A percentile compares a stretch with the other conserved stretches of the same genome.
Conservation (phyloP, 768 basidiomycete species). For the Amanita molliuscula region DNA sequence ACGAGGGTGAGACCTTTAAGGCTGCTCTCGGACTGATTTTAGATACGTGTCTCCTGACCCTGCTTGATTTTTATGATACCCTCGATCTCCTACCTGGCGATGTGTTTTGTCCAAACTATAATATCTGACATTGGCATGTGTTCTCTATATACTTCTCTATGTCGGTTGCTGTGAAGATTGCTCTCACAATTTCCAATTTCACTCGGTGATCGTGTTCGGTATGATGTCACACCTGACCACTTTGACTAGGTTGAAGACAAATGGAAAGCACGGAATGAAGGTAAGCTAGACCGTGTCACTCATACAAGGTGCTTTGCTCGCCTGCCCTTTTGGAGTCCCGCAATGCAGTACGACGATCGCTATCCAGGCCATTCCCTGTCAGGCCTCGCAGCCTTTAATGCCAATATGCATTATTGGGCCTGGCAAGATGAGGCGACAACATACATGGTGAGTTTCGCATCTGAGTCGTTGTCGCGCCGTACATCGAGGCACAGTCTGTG, state of each 20-base stretch:
- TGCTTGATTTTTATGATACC: slow-evolving; percentile 2
- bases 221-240: not conserved
- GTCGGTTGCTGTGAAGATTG: not conserved
- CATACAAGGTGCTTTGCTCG: not conserved
- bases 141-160: not conserved
- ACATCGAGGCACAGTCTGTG: not conserved
- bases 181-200: not conserved
- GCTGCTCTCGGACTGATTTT: not conserved
- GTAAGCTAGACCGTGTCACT: not conserved
- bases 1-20: not conserved
- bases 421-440: not conserved
- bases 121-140: slow-evolving; percentile 5
- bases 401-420: not conserved
- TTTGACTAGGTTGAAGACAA: not conserved
- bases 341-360: not conserved
- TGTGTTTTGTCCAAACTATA: slow-evolving; percentile 4
- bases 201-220: not conserved
- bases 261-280: not conserved
- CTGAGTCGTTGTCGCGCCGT: not conserved
- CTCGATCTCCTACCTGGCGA: not conserved
- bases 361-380: not conserved
- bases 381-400: not conserved
- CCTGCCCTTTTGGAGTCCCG: not conserved
- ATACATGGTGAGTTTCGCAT: not conserved
- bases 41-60: not conserved